A percentile compares a stretch with the other conserved stretches of the same genome.
Evolutionary conservation across 257 asterid genomes (phyloP).

Genomic region (Solanum peruvianum): DNA sequence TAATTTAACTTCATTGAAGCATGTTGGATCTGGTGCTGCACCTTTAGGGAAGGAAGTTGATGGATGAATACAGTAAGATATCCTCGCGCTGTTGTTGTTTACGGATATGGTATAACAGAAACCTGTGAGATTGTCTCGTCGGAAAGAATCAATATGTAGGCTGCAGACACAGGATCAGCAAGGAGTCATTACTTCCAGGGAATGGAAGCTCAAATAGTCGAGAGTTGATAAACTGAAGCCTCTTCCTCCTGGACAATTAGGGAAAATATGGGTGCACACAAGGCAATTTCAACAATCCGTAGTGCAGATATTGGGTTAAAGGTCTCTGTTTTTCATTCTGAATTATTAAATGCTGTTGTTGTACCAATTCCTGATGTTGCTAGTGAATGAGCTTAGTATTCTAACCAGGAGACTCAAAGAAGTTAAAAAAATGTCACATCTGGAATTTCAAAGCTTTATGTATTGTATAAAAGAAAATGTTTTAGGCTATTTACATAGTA

Average conservation of each 20-base stretch:
- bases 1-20: slow-evolving; percentile 17
- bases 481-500: neutral
- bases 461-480: neutral
- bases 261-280: slow-evolving; percentile 85
- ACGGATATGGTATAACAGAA: slow-evolving; percentile 33
- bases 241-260: slow-evolving; percentile 67
- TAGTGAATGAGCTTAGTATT: neutral
- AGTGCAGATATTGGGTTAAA: slow-evolving; percentile 76
- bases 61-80: slow-evolving; percentile 18
- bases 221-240: slow-evolving; percentile 54
- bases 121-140: slow-evolving; percentile 12
- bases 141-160: slow-evolving; percentile 17
- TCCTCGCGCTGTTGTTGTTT: slow-evolving; percentile 10
- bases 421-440: neutral
- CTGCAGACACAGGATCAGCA: slow-evolving; percentile 63
- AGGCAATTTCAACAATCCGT: slow-evolving; percentile 56
- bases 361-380: slow-evolving; percentile 73
- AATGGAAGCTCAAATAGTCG: slow-evolving; percentile 58
- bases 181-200: slow-evolving; percentile 65
- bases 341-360: slow-evolving; percentile 78
- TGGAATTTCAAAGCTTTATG: neutral
- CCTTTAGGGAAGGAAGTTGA: slow-evolving; percentile 22
- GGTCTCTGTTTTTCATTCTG: slow-evolving; percentile 78
- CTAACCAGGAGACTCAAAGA: neutral
- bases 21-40: slow-evolving; percentile 30